Percentiles rank a stretch among this genome's conserved stretches.
Conservation (phyloP, 2,329 filamentous ascomycete genomes). For the Ambrosiella beaveri region DNA sequence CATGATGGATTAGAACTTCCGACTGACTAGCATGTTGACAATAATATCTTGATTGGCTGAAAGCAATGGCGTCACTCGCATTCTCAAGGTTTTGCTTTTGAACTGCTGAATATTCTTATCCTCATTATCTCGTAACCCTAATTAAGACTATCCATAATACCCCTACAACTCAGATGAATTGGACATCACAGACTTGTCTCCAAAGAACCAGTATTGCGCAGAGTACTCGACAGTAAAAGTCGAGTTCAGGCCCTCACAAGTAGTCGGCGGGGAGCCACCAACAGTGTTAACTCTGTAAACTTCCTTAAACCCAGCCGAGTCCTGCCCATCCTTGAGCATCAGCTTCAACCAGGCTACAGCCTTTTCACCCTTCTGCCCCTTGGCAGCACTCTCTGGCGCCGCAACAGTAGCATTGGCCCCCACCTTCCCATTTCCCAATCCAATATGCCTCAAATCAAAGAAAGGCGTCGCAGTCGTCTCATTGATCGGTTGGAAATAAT, state of each 20-base stretch:
- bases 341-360: conserved; percentile 74
- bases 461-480: conserved; percentile 49
- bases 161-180: not conserved
- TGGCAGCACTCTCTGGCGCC: conserved; percentile 44
- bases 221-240: conserved; percentile 63
- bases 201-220: conserved; percentile 44
- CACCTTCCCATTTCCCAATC: conserved; percentile 29
- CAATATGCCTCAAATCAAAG: conserved; percentile 56
- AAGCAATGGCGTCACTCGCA: too few species aligned
- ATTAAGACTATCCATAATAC: not conserved
- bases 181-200: not conserved
- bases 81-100: too few species aligned
- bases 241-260: conserved; percentile 47
- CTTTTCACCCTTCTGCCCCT: conserved; percentile 44
- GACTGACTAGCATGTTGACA: too few species aligned
- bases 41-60: too few species aligned
- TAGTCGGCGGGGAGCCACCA: conserved; percentile 58
- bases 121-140: not conserved
- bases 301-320: conserved; percentile 44
- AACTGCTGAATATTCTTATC: conserved; percentile 1
- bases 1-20: too few species aligned
- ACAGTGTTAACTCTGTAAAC: conserved; percentile 76
- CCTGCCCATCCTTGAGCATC: conserved; percentile 30
- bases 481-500: conserved; percentile 46
- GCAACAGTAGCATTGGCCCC: conserved; percentile 41